Evolutionary conservation across 306 rosid species (phyloP), one percentile per base, ranked within the genome.

Genomic region (Castanospermum australe): DNA sequence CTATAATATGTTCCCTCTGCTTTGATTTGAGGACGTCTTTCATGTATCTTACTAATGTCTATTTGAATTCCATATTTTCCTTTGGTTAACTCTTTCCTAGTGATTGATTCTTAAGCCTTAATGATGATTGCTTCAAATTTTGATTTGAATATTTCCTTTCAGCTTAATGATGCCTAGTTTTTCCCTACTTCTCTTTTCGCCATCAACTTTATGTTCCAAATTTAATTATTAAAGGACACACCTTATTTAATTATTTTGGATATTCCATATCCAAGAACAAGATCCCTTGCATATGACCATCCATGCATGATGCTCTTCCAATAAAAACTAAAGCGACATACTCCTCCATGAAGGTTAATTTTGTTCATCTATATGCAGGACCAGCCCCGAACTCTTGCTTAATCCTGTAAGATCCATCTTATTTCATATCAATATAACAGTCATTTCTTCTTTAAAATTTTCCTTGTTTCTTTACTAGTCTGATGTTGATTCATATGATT

Each of bases 341-440:
- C 56, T 65, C 15, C 52, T 7, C 30, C 32, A 22, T 25, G 17
- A 24, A 64, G 67, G 24, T 57, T 64, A 56, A 61, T 50, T 78
- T 67, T 61, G 63, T 61, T 76, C 15, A 15, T 77, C 13, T 67
- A 51, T 79, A 67, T 91, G 88, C 96, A 95, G 99, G 94, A 91
- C 97, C 66, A 93, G 98, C 79, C 84, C 87, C 25, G 99, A 95
- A 76, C 97, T 93, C 57, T 89, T 95, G 51, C 92, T 95, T 59
- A 95, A 95, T 87, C 91, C 98, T 0, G 98, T 95, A 89, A 90
- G 93, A 82, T 61, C 69, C 68, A 47, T 84, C 7, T 67, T 66
- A 18, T 75, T 66, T 62, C 48, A 35, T 68, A 44, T 59, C 76
- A 64, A 35, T 41, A 2, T 47, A 14, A 48, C 5, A 30, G 73